Base-by-base conservation (phyloP, 257 asterid species). In the Plectranthus barbatus region DNA sequence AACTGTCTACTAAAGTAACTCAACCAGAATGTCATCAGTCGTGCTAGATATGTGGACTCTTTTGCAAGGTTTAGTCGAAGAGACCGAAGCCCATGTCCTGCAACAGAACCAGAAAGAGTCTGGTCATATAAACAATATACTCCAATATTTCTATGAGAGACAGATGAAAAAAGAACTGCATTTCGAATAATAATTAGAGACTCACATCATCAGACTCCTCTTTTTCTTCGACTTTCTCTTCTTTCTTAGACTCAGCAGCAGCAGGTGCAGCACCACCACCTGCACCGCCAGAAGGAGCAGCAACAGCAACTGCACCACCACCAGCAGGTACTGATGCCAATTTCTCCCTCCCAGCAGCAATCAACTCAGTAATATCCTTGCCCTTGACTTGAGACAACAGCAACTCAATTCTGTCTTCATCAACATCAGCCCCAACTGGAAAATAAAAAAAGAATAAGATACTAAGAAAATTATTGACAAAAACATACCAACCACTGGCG, bases 71-170 rank as follows among this genome's bases (percentile, higher is more conserved):
- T 72, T 74, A 81, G 65, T 79, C 87, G 1, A 79, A 81, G 8
- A 81, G 87, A 67, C 84, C 74, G 76, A 81, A 81, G 54, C 87
- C 87, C 87, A 81, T 79, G 53, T 81, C 87, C 83, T 81, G 83
- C 67, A 75, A 44, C 50, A 41, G 1, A 56, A 21, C 8, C 9
- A 23, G 14, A 34, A 9, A 71, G 7, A 59, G 9, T 46, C 13
- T 44, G 72, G 23, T 37, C 17, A 42, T 12, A 15, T 0, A 9
- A 45, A 42, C 31, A 56, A 54, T 29, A 8, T n/a, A n/a, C n/a
- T 31, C 4, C 3, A 26, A 26, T 26, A 26, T 26, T 1, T 26
- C 31, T 1, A 5, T 33, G 7, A 7, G 14, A 20, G 4, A n/a
- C 3, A n/a, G 0, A 31, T 7, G 7, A 40, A n/a, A 40, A n/a